phyloP scores from a whole-genome alignment of 345 rosid genomes.

The Rhodamnia argentea region DNA sequence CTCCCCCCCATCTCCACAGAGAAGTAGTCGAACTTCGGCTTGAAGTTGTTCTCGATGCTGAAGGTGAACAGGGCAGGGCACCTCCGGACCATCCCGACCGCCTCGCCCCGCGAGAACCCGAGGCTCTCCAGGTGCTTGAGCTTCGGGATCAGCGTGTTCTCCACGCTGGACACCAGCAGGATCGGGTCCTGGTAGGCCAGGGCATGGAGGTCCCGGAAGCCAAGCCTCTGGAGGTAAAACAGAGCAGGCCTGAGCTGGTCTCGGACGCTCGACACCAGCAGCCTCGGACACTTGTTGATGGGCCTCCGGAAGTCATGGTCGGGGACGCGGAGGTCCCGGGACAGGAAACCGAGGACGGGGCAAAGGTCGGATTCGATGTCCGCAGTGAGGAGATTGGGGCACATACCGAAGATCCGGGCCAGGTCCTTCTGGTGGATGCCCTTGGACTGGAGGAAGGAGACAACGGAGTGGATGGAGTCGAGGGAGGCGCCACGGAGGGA shows the following conservation, averaged over 20 bases:
- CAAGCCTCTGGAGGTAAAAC: constrained; percentile 64
- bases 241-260: constrained; percentile 77
- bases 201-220: constrained; percentile 53
- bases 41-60: constrained; percentile 73
- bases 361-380: constrained; percentile 46
- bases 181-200: constrained; percentile 76
- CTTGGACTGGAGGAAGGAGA: constrained; percentile 68
- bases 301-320: constrained; percentile 43
- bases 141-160: constrained; percentile 77
- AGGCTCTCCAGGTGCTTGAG: constrained; percentile 53
- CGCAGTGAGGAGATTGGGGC: constrained; percentile 77
- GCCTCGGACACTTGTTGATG: constrained; percentile 75
- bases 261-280: constrained; percentile 50
- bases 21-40: constrained; percentile 68
- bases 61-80: constrained; percentile 79
- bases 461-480: constrained; percentile 44
- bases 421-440: constrained; percentile 79
- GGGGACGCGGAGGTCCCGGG: constrained; percentile 46
- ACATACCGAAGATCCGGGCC: constrained; percentile 75
- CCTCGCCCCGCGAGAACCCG: constrained; percentile 50
- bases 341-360: constrained; percentile 67
- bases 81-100: constrained; percentile 54
- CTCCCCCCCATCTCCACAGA: constrained; percentile 40
- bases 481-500: constrained; percentile 58
- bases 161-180: constrained; percentile 71